These are phyloP conservation scores for Grammothele lineata DNA, from an alignment of 768 basidiomycete genomes.

Conservation along the genomic window DNA sequence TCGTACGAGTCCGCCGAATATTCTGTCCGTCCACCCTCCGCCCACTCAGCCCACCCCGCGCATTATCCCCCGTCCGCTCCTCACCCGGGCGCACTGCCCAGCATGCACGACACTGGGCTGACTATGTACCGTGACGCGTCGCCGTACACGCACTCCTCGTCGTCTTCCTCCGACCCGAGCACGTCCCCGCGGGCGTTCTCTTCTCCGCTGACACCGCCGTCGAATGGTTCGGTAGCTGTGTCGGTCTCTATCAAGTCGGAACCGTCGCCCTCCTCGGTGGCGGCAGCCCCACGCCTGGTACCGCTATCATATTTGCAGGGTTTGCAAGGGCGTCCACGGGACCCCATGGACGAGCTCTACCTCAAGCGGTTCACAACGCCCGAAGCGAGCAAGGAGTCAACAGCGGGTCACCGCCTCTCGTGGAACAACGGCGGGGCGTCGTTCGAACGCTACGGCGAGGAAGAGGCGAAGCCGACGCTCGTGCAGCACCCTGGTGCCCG, in stretches of 20 bases:
- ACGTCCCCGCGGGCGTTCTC: slow-evolving; percentile 16
- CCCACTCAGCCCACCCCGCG: slow-evolving; percentile 1
- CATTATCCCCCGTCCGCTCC: neutral
- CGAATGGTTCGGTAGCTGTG: slow-evolving; percentile 7
- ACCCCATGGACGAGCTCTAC: slow-evolving; percentile 62
- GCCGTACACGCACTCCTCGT: slow-evolving; percentile 24
- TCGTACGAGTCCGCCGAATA: slow-evolving; percentile 10
- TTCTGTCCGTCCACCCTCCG: slow-evolving; percentile 1
- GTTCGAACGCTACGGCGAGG: slow-evolving; percentile 9
- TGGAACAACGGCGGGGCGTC: slow-evolving; percentile 2
- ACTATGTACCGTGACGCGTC: slow-evolving; percentile 21
- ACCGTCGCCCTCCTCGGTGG: neutral
- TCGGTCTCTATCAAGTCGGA: slow-evolving; percentile 1
- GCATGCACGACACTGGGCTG: slow-evolving; percentile 12
- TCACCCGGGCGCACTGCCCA: slow-evolving; percentile 9
- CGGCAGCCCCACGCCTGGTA: slow-evolving; percentile 37
- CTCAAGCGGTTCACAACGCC: slow-evolving; percentile 45
- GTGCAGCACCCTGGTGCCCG: slow-evolving; percentile 6
- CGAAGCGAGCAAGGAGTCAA: slow-evolving; percentile 8
- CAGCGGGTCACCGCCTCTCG: slow-evolving; percentile 3
- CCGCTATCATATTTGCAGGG: slow-evolving; percentile 61
- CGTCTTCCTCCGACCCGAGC: slow-evolving; percentile 17
- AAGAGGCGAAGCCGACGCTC: slow-evolving; percentile 15
- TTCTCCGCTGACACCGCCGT: slow-evolving; percentile 18
- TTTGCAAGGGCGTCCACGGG: slow-evolving; percentile 46